Evolutionary conservation across 192 early-diverging fungal genomes (phyloP), one percentile per base, ranked within the genome.

Genomic region (Entomortierella chlamydospora): DNA sequence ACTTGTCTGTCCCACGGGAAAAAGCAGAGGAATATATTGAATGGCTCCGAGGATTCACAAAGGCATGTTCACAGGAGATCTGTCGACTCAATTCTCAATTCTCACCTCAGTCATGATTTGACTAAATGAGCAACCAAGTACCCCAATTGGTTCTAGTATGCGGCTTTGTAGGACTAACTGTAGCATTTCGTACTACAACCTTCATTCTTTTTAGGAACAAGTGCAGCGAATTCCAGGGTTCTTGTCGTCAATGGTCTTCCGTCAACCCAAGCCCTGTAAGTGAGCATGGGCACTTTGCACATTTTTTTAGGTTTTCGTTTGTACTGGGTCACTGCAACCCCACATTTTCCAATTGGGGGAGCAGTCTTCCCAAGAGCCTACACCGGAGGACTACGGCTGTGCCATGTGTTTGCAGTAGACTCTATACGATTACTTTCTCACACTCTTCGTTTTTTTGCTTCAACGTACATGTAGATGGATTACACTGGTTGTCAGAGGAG

Each of bases 1-100:
- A 89, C 66, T 72, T 90, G 51, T 88, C 86, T 3, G 83, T 90
- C 18, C 86, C 89, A 5, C 73, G 76, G 26, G 84, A 81, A 33
- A 83, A 84, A 28, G 72, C 70, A 20, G 76, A 74, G 11, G 87
- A 61, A 4, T 90, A 90, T 55, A 37, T 84, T 28, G 66, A 66
- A 20, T 90, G 85, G 70, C 81, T 90, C 30, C 45, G 61, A 12
- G 61, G 37, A 11, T 88, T 90, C 61, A 87, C 85, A 59, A 59
- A 69, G 68, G 76, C 63, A 78, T 43, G 51, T 68, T 51, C 39
- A 9, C 26, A 7, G 34, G 5, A 37, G 34, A 37, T 37, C 34
- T 37, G 34, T 10, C 4, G 10, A 37, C 34, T 37, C 10, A 37
- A 10, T 10, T 37, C 34, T 37, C 34, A 37, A 37, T 37, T 37